A percentile compares a stretch with the other conserved stretches of the same genome.
These are phyloP conservation scores for Flaveria trinervia DNA, from an alignment of 129 eudicot species.

Conservation along the genomic window DNA sequence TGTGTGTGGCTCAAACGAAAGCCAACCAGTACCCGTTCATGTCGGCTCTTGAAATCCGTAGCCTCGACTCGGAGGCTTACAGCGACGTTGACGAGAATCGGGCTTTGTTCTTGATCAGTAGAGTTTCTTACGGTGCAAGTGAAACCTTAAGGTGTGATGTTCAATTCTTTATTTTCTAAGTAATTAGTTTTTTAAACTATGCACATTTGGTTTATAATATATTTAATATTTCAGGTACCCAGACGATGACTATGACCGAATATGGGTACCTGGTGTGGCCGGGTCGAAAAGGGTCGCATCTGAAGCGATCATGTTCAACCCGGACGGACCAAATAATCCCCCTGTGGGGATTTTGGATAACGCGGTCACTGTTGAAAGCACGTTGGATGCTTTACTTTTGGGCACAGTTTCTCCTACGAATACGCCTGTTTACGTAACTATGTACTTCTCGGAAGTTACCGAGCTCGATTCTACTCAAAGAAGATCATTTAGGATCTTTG, in stretches of 20 bases:
- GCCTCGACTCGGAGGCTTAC: slow-evolving; percentile 27
- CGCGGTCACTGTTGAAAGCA: slow-evolving; percentile 27
- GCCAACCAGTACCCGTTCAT: slow-evolving; percentile 36
- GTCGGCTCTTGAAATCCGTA: slow-evolving; percentile 38
- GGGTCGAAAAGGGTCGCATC: not conserved
- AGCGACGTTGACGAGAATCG: slow-evolving; percentile 8
- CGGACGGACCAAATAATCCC: slow-evolving; percentile 26
- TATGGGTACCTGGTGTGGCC: slow-evolving; percentile 24
- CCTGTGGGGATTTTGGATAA: slow-evolving; percentile 23
- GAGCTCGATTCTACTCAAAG: slow-evolving; percentile 25
- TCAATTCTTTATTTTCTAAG: not conserved
- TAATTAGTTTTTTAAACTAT: no score
- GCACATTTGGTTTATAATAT: not conserved
- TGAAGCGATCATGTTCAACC: slow-evolving; percentile 8
- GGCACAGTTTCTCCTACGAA: not conserved
- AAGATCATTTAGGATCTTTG: slow-evolving; percentile 35
- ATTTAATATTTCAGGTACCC: slow-evolving; percentile 23
- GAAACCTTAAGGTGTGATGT: slow-evolving; percentile 24
- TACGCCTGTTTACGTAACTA: slow-evolving; percentile 11
- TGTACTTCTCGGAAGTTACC: slow-evolving; percentile 40
- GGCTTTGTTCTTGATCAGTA: slow-evolving; percentile 28
- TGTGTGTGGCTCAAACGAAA: slow-evolving; percentile 43
- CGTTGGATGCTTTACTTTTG: slow-evolving; percentile 16
- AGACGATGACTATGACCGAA: slow-evolving; percentile 37
- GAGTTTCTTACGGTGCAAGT: slow-evolving; percentile 37